phyloP scores from a whole-genome alignment of 371 early-diverging fungal species.

The Vairimorpha necatrix region DNA sequence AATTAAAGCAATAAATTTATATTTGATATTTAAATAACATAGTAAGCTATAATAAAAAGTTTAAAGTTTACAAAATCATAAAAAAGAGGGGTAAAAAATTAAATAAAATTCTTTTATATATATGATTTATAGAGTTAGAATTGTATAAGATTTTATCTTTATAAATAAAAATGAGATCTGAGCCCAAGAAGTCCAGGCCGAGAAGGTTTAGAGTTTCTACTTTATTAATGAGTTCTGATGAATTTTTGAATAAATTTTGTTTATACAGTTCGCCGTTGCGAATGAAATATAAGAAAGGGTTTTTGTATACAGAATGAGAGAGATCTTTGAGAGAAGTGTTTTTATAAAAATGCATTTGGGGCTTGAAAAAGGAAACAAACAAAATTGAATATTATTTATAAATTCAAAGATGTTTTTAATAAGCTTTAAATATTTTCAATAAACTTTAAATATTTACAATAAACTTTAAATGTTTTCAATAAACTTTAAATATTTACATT shows the following conservation, averaged over 20 bases:
- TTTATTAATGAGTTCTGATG: background rate
- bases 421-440: no score
- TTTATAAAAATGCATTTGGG: background rate
- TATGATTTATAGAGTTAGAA: background rate
- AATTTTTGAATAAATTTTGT: background rate
- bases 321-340: background rate
- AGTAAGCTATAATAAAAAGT: no score
- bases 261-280: background rate
- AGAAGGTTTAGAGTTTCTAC: background rate
- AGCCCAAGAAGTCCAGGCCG: background rate
- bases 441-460: no score
- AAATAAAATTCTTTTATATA: no score
- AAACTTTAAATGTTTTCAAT: no score
- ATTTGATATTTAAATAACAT: no score
- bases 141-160: background rate
- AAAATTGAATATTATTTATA: no score
- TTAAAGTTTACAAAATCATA: no score
- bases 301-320: background rate
- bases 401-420: no score
- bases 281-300: conserved; percentile 4
- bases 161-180: background rate
- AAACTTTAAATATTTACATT: no score
- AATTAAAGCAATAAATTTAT: no score
- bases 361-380: background rate
- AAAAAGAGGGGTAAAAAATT: no score